phyloP scores from a whole-genome alignment of 2,329 filamentous ascomycete genomes.

The Monosporascus sp. region DNA sequence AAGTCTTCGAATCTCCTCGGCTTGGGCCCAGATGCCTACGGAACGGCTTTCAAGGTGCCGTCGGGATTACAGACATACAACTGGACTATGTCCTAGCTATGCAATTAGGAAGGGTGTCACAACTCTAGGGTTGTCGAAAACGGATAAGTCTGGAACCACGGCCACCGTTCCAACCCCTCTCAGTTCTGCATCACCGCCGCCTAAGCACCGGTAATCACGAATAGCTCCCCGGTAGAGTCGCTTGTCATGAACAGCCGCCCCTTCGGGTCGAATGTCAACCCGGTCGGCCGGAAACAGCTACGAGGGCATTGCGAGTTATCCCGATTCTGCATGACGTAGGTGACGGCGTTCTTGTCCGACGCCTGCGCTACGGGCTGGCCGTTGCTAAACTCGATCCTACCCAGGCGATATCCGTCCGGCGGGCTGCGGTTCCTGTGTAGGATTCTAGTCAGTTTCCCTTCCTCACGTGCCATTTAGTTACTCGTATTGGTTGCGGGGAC shows the following conservation, averaged over 20 bases:
- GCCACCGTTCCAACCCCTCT: neutral
- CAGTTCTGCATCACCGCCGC: neutral
- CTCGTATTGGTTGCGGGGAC: neutral
- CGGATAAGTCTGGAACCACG: neutral
- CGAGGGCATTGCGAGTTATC: slow-evolving; percentile 49
- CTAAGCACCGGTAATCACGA: slow-evolving; percentile 2
- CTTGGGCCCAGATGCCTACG: too few species aligned
- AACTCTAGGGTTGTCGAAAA: neutral
- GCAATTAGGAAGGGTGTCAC: neutral
- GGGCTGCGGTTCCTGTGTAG: slow-evolving; percentile 12
- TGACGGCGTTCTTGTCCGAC: slow-evolving; percentile 42
- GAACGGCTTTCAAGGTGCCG: neutral
- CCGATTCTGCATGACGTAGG: slow-evolving; percentile 50
- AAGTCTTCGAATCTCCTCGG: too few species aligned
- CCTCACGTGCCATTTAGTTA: too few species aligned
- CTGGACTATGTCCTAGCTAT: neutral
- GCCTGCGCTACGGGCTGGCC: slow-evolving; percentile 36
- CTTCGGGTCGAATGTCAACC: slow-evolving; percentile 37
- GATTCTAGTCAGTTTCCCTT: neutral
- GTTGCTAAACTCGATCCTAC: slow-evolving; percentile 33
- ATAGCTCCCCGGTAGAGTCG: slow-evolving; percentile 11
- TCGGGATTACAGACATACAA: neutral
- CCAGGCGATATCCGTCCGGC: slow-evolving; percentile 13
- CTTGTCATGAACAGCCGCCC: slow-evolving; percentile 11
- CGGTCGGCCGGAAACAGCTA: slow-evolving; percentile 58